phyloP scores from a whole-genome alignment of 164 flowering plant genomes.

The Echeveria elegans region DNA sequence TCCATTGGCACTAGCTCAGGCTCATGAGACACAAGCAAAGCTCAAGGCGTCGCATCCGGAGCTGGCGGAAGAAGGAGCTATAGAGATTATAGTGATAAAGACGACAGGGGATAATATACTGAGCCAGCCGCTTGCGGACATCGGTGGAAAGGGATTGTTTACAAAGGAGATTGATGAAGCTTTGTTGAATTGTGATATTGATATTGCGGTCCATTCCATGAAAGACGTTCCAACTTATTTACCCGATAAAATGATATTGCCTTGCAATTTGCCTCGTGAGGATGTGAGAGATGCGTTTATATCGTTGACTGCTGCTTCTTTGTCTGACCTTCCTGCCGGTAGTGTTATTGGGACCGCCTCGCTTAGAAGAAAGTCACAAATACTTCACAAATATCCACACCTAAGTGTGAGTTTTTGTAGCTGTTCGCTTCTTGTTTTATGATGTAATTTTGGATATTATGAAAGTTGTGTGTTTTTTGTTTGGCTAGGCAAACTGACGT shows the following conservation, averaged over 20 bases:
- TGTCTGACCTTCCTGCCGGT: conserved; percentile 83
- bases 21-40: conserved; percentile 78
- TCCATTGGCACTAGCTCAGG: conserved; percentile 97
- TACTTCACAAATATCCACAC: conserved; percentile 78
- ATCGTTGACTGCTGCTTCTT: conserved; percentile 51
- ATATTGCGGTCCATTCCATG: conserved; percentile 98
- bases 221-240: conserved; percentile 97
- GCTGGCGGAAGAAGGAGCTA: conserved; percentile 86
- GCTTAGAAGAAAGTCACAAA: conserved; percentile 86
- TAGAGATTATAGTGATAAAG: conserved; percentile 76
- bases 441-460: not conserved
- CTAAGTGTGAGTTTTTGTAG: conserved; percentile 54
- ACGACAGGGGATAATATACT: conserved; percentile 93
- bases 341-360: conserved; percentile 92
- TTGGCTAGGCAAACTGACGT: no score
- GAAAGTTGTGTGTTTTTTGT: not conserved
- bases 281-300: conserved; percentile 98
- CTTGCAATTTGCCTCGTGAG: conserved; percentile 89
- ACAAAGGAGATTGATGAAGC: conserved; percentile 98
- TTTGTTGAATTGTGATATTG: conserved; percentile 66
- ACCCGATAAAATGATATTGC: conserved; percentile 75
- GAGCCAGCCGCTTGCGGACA: conserved; percentile 89
- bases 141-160: conserved; percentile 94
- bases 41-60: conserved; percentile 70
- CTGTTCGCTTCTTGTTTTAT: no score